Base-by-base conservation (phyloP, 2,329 filamentous ascomycete genomes). In the Colletotrichum costaricense region DNA sequence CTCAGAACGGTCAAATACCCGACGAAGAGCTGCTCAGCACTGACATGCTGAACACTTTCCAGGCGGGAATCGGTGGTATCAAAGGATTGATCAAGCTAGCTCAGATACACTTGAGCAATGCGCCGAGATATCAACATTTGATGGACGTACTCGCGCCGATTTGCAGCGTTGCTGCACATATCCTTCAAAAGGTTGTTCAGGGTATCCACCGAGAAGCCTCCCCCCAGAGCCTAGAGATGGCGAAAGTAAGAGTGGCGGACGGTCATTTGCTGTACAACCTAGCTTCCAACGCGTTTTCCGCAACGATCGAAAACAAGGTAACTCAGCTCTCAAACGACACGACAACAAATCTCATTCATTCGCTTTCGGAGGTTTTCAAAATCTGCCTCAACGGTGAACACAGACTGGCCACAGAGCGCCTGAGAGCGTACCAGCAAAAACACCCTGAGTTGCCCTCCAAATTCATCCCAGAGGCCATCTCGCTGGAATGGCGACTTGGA, bases 401-500 rank as follows among this genome's bases (percentile, higher is more conserved):
- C 28, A 72, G 79, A 16, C 78, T 82, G 56, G 84, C 86, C n/a
- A 68, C 65, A 3, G 79, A 81, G 5, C 70, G 79, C 38, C 73
- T 85, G 19, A 72, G 78, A 38, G 76, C 80, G 11, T 82, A 84
- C 72, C 79, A 74, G 57, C 76, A 77, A 49, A 77, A 70, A 7
- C 77, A 83, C 67, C 86, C 87, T 0, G 74, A 82, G 9, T 80
- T 88, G 28, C 78, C 83, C 8, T 73, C 76, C 3, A 80, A 79
- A 2, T 82, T 82, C 69, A 84, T 84, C 1, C 78, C 84, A 1
- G 87, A 89, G 9, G 84, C 91, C 0, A 85, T 93, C 19, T 82
- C 87, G 1, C 85, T 87, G 65, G 88, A 91, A 68, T 97, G 94
- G 92, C 92, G 91, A 63, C 91, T 98, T 77, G 86, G 86, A 56